phyloP scores from a whole-genome alignment of 2,329 filamentous ascomycete species.

The Xylaria sp. region DNA sequence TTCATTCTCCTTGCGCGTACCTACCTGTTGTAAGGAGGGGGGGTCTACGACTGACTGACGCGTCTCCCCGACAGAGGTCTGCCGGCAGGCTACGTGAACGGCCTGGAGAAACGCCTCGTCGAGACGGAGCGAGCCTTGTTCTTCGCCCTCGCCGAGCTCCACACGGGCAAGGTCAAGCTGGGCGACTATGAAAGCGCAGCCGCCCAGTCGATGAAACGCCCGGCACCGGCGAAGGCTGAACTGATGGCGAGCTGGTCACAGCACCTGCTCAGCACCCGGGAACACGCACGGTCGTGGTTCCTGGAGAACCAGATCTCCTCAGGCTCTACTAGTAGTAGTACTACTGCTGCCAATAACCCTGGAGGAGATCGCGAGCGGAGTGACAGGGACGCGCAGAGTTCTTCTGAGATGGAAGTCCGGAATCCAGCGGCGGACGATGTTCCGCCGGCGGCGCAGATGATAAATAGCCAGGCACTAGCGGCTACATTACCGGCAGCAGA shows the following conservation, averaged over 20 bases:
- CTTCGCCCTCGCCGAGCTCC: conserved; percentile 21
- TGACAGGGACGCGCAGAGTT: background rate
- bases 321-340: no score
- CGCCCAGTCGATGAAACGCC: background rate
- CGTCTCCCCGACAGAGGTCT: conserved; percentile 17
- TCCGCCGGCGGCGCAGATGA: background rate
- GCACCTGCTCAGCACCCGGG: background rate
- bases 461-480: background rate
- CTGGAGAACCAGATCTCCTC: background rate
- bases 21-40: no score
- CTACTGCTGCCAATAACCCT: no score
- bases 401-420: background rate
- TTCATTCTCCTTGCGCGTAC: no score
- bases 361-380: background rate
- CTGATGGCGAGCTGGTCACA: conserved; percentile 2
- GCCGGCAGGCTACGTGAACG: conserved; percentile 24
- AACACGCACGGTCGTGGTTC: background rate
- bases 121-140: conserved; percentile 24
- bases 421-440: background rate
- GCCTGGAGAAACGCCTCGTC: conserved; percentile 20
- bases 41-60: conserved; percentile 4
- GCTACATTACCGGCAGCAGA: background rate
- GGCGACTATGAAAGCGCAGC: conserved; percentile 39
- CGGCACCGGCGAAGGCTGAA: conserved; percentile 2
- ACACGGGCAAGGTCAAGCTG: conserved; percentile 15